Conservation (phyloP, 106 monocot genomes). For the Gastrodia elata region DNA sequence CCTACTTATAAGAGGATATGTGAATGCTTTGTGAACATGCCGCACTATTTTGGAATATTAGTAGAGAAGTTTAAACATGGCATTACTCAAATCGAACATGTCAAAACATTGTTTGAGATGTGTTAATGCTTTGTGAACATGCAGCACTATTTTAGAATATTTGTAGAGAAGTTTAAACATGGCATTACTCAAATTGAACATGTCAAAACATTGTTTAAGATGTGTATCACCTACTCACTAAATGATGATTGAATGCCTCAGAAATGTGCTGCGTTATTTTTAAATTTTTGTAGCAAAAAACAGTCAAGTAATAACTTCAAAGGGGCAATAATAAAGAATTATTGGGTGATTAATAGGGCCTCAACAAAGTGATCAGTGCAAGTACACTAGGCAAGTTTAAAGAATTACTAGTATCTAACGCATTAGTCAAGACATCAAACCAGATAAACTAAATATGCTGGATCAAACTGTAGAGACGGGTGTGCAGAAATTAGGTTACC, state of each 20-base stretch:
- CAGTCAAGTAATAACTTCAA: background rate
- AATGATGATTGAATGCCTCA: background rate
- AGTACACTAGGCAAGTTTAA: background rate
- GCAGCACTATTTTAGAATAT: too few species aligned
- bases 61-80: too few species aligned
- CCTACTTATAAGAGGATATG: too few species aligned
- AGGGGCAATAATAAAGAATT: background rate
- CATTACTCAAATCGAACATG: too few species aligned
- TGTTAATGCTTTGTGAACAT: too few species aligned
- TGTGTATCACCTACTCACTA: background rate
- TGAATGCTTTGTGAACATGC: too few species aligned
- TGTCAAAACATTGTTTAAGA: background rate
- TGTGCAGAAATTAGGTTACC: too few species aligned
- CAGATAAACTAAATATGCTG: background rate
- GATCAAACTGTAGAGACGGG: background rate
- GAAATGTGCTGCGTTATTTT: background rate
- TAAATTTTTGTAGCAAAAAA: background rate
- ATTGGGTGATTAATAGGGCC: background rate
- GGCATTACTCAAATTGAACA: too few species aligned
- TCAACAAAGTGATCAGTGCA: background rate
- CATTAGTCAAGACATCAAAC: background rate
- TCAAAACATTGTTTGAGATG: too few species aligned
- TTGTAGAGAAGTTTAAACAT: too few species aligned
- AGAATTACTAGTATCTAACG: background rate
- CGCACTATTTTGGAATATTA: too few species aligned